Base-by-base conservation (phyloP, 768 basidiomycete genomes). In the Suillus bovinus region DNA sequence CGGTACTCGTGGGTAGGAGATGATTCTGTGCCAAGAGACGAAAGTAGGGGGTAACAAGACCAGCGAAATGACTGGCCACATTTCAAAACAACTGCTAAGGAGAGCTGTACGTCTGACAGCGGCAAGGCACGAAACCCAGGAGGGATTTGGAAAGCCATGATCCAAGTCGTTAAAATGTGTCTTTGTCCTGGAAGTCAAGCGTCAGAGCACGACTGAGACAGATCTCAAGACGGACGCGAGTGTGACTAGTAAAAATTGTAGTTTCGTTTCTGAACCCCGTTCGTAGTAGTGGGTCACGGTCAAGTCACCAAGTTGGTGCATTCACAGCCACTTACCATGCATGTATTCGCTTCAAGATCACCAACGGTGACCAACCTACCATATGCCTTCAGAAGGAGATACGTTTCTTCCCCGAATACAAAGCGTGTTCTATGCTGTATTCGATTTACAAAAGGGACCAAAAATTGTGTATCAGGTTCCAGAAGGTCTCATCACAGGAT, bases 381-480 rank as follows among this genome's bases (percentile, higher is more conserved):
- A 22, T 39, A 83, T 81, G 81, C 69, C 78, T 56, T 74, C 76
- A 10, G 79, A 82, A 49, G 79, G 78, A 54, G 87, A 87, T 73
- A 93, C 91, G 11, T 94, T 90, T 76, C 82, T 89, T 52, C 91
- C 91, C 41, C 78, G 80, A 20, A 90, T 93, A 61, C 86, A 89
- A 68, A 94, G 93, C 13, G 90, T 96, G 16, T 98, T 99, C 79
- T 98, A 97, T 70, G 90, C 96, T 4, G 87, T 91, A 16, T 99
- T 99, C 72, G 94, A 99, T 76, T 82, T 89, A 41, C 78, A 77
- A 6, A 86, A 90, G 60, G 96, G 97, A 2, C 92, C 94, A 3
- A 92, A 92, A 70, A 90, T 99, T 52, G 87, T 93, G 5, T 91
- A 90, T 69, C 96, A 99, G 76, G 94, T 97, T 8, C 96, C 96